These are phyloP conservation scores for Mortierella sp. DNA, from an alignment of 371 early-diverging fungal genomes.

Conservation along the genomic window DNA sequence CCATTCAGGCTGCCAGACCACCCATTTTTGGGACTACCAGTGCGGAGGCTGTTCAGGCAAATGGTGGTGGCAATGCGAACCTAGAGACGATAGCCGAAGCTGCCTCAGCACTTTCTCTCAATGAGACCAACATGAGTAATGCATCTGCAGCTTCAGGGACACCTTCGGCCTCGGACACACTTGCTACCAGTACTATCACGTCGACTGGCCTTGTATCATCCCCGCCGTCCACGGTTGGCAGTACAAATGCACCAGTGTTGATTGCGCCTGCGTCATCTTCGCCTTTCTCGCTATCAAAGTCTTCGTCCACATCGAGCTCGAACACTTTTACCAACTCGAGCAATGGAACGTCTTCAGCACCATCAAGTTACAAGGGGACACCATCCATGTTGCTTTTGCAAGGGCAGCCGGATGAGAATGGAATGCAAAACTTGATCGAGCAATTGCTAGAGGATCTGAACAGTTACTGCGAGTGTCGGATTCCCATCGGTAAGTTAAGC, in stretches of 20 bases:
- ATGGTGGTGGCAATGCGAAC: neutral
- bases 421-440: slow-evolving; percentile 82
- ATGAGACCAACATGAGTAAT: neutral
- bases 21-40: neutral
- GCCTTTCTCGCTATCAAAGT: slow-evolving; percentile 24
- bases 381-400: slow-evolving; percentile 5
- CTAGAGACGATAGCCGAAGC: slow-evolving; percentile 15
- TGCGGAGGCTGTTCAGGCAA: neutral
- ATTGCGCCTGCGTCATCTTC: slow-evolving; percentile 38
- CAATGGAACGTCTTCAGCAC: slow-evolving; percentile 6
- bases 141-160: neutral
- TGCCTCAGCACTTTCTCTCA: neutral
- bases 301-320: neutral
- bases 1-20: neutral
- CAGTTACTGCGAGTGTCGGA: slow-evolving; percentile 87
- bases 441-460: slow-evolving; percentile 89
- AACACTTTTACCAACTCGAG: neutral
- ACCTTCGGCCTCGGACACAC: slow-evolving; percentile 1
- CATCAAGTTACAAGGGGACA: neutral
- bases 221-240: slow-evolving; percentile 21
- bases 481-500: slow-evolving; percentile 75
- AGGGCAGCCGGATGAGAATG: slow-evolving; percentile 26
- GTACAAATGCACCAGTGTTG: slow-evolving; percentile 13
- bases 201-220: slow-evolving; percentile 28
- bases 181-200: slow-evolving; percentile 11